These are phyloP conservation scores for Phaeosphaeria sp. DNA, from an alignment of 2,329 filamentous ascomycete genomes.

Conservation along the genomic window DNA sequence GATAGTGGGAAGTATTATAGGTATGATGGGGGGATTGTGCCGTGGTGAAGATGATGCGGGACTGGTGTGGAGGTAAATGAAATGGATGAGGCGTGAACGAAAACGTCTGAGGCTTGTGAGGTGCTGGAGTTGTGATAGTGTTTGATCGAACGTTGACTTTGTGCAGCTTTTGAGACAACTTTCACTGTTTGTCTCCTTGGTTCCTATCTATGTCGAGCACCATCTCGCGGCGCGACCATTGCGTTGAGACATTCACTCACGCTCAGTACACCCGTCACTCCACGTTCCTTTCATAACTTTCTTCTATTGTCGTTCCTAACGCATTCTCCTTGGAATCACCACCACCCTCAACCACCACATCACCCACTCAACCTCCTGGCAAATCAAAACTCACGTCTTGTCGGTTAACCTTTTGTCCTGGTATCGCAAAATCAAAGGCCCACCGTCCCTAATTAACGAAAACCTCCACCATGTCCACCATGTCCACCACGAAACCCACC, in stretches of 20 bases:
- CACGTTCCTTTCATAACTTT: too few species aligned
- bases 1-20: conserved; percentile 49
- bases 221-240: too few species aligned
- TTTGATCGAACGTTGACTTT: not conserved
- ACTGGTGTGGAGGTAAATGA: not conserved
- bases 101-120: not conserved
- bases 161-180: not conserved
- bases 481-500: not conserved
- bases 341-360: too few species aligned
- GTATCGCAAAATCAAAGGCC: too few species aligned
- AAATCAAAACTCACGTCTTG: too few species aligned
- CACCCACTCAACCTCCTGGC: too few species aligned
- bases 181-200: not conserved
- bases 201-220: too few species aligned
- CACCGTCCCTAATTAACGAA: not conserved
- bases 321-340: too few species aligned
- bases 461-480: not conserved
- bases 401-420: too few species aligned
- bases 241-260: too few species aligned
- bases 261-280: too few species aligned
- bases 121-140: not conserved
- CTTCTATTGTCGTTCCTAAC: too few species aligned
- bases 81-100: not conserved
- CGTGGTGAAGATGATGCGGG: conserved; percentile 31
- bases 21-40: conserved; percentile 44